Base-by-base conservation (phyloP, 1,284 basidiomycete genomes). In the Hortiboletus rubellus region DNA sequence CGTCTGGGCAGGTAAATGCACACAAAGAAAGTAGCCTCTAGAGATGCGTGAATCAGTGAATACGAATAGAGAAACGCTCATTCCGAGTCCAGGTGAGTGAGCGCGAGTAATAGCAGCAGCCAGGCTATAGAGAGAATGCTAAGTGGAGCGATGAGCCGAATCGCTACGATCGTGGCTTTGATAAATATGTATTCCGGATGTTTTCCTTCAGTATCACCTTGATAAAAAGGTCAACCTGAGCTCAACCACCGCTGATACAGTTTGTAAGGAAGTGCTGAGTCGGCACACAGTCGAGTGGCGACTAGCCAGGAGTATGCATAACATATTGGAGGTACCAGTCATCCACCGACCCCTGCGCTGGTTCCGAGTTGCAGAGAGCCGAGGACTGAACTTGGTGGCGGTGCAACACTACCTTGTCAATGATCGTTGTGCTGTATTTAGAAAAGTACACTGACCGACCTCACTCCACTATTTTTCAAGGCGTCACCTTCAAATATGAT, bases 151-250 rank as follows among this genome's bases (percentile, higher is more conserved):
- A 86, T 62, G 54, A 78, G 72, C 18, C 77, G 82, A 22, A 87
- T 74, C 15, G 54, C 63, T n/a, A 71, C 43, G 57, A 87, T 85
- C 34, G 70, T 75, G 12, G 66, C 46, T 44, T 75, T 75, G 52
- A 87, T 85, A 66, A 82, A 80, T 60, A 84, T 59, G 65, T 82
- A 84, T 71, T 86, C 84, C 0, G 74, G 71, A 75, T 55, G 46
- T 74, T 81, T 59, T 73, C 74, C 18, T 79, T 77, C 48, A 81
- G 71, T 79, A 82, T 82, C 49, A 44, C 58, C 45, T 59, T 56
- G 58, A 12, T 22, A 36, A 27, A 37, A 41, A 11, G 34, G 4
- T 18, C 33, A 5, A 12, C 7, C 34, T 24, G n/a, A 17, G 22
- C 14, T 37, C 49, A 15, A 53, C 33, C 18, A 22, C 34, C 24